These are phyloP conservation scores for Erythrophleum fordii DNA, from an alignment of 306 rosid genomes.

Conservation along the genomic window DNA sequence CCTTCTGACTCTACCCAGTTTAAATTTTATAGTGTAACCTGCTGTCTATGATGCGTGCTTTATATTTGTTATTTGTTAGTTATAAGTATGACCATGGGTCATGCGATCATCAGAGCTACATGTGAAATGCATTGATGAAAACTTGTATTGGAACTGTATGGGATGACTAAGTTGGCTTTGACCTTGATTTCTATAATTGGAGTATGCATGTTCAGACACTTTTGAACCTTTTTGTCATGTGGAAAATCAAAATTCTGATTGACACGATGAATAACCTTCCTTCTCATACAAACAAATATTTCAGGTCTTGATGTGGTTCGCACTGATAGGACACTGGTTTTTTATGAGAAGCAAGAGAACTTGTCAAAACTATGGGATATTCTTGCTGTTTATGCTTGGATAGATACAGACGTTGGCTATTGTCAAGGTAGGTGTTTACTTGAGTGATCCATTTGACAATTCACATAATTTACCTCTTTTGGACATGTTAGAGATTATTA, in stretches of 20 bases:
- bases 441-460: conserved; percentile 10
- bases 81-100: neutral
- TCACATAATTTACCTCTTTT: conserved; percentile 27
- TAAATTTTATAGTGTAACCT: neutral
- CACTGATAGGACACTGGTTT: conserved; percentile 93
- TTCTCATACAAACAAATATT: conserved; percentile 34
- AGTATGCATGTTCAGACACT: neutral
- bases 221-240: conserved; percentile 25
- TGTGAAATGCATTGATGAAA: conserved; percentile 33
- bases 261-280: conserved; percentile 16
- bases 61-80: neutral
- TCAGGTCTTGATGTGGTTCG: conserved; percentile 98
- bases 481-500: neutral
- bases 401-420: conserved; percentile 91
- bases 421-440: conserved; percentile 80
- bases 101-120: neutral
- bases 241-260: conserved; percentile 15
- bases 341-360: conserved; percentile 89
- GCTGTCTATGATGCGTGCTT: neutral
- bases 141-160: neutral
- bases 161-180: conserved; percentile 24
- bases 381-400: conserved; percentile 96
- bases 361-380: conserved; percentile 97
- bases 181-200: conserved; percentile 12
- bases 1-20: neutral